Evolutionary conservation across 2,329 filamentous ascomycete species (phyloP).

Genomic region (Aureobasidium sp.): DNA sequence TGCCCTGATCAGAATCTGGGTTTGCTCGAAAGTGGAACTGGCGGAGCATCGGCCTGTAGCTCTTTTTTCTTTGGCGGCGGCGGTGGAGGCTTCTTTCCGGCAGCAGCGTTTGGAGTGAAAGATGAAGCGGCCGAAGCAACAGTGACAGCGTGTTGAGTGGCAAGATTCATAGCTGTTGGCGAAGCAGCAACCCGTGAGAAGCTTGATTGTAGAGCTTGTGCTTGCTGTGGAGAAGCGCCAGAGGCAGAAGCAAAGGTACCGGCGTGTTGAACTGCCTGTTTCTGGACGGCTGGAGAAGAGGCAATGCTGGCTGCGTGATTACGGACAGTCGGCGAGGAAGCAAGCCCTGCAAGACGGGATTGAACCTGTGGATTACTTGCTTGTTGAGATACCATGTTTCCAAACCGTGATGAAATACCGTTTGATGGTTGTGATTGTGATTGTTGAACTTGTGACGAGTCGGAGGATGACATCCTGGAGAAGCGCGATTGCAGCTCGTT

Average conservation of each 20-base stretch:
- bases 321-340: constrained; percentile 45
- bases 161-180: neutral
- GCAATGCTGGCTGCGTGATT: constrained; percentile 1
- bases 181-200: constrained; percentile 6
- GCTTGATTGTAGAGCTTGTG: constrained; percentile 6
- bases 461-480: constrained; percentile 30
- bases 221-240: constrained; percentile 4
- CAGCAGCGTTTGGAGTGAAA: constrained; percentile 23
- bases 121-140: constrained; percentile 17
- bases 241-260: neutral
- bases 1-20: constrained; percentile 31
- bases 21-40: constrained; percentile 52
- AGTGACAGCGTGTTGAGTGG: neutral
- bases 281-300: constrained; percentile 3
- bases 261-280: constrained; percentile 6
- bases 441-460: constrained; percentile 19
- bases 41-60: constrained; percentile 43
- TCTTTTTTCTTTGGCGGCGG: constrained; percentile 51
- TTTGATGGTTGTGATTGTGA: constrained; percentile 8
- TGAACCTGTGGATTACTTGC: constrained; percentile 58
- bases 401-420: neutral
- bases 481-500: constrained; percentile 65
- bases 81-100: constrained; percentile 49
- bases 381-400: constrained; percentile 21
- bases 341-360: constrained; percentile 54